Base-by-base conservation (phyloP, 768 basidiomycete species). In the Leccinum broughii region DNA sequence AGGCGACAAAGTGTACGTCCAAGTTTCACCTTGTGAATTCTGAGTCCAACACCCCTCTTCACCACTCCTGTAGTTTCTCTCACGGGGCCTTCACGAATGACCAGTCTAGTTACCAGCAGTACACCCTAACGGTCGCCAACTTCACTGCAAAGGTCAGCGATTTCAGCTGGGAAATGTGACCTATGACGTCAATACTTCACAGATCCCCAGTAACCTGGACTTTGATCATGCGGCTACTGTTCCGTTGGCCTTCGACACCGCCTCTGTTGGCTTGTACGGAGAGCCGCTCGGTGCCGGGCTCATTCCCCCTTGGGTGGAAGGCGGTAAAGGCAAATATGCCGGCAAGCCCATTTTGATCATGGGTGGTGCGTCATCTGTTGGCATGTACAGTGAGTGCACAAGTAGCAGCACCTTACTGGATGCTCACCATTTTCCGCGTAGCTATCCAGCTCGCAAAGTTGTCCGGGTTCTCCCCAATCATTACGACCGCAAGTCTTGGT, bases 361-460 rank as follows among this genome's bases (percentile, higher is more conserved):
- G 32, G 83, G 82, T n/a, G 83, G 83, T 5, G 68, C 80, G 6
- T 75, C 76, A 11, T 79, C 79, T 20, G 81, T 83, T 0, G 83
- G 82, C n/a, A 77, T 77, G 70, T 78, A 71, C 51, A 74, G 82
- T 79, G 61, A 60, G 74, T 66, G n/a, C 51, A 57, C 28, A 24
- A 2, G 5, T 17, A 3, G 10, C 6, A 26, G 17, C 10, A 7
- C 6, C 37, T 15, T 7, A 37, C 37, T 15, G 37, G 14, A 44
- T 22, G 8, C 58, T 70, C 28, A 62, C 52, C 32, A 26, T 44
- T 6, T 24, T 48, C 51, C 34, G 41, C 56, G 20, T 13, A 77
- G 79, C 56, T 14, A 72, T 76, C 58, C 80, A 81, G 64, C 70
- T 80, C 15, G 79, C 80, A 2, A 74, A 64, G 35, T 57, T 75